Conservation (phyloP, 257 asterid genomes). For the Scutellaria galericulata region DNA sequence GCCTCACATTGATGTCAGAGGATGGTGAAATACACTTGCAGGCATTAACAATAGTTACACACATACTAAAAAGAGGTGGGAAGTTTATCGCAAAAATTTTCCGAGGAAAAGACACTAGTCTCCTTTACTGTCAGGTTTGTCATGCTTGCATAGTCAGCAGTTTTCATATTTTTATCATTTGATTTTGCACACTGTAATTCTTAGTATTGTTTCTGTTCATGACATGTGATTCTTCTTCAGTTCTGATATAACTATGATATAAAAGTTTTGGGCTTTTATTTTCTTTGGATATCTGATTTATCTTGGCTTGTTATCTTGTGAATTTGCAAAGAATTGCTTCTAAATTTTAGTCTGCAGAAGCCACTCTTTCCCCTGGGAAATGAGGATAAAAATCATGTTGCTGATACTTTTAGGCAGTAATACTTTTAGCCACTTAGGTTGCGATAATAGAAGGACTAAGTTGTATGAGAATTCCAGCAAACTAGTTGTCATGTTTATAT, state of each 20-base stretch:
- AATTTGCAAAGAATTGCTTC: neutral
- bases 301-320: neutral
- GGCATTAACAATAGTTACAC: slow-evolving; percentile 95
- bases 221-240: neutral
- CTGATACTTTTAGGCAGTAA: neutral
- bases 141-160: slow-evolving; percentile 20
- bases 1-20: slow-evolving; percentile 35
- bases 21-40: slow-evolving; percentile 52
- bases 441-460: neutral
- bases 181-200: neutral
- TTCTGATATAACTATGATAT: neutral
- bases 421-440: neutral
- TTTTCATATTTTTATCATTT: slow-evolving; percentile 21
- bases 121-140: slow-evolving; percentile 91
- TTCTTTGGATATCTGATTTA: slow-evolving; percentile 5
- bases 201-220: neutral
- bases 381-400: neutral
- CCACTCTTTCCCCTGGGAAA: neutral
- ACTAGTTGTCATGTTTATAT: neutral
- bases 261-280: neutral
- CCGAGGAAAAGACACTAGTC: slow-evolving; percentile 97
- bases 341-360: neutral
- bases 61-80: slow-evolving; percentile 88
- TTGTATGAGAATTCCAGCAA: neutral
- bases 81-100: slow-evolving; percentile 94